Conservation (phyloP, 108 stramenopile species). For the Nitzschia putrida region DNA sequence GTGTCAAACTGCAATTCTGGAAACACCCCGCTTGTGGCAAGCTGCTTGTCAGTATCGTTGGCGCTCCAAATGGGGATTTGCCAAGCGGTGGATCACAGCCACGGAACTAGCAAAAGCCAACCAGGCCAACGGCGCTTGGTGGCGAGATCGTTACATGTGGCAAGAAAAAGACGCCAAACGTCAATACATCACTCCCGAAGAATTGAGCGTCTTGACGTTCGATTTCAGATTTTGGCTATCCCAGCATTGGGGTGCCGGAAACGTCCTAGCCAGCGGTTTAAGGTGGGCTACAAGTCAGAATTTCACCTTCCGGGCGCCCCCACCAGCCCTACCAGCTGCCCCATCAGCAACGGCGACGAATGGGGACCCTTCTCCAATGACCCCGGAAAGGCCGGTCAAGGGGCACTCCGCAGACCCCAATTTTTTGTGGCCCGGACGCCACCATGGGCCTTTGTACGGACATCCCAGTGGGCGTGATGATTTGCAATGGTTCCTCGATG, state of each 20-base stretch:
- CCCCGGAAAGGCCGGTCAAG: no score
- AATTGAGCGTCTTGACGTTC: conserved; percentile 6
- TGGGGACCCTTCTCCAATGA: no score
- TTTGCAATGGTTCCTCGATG: conserved; percentile 19
- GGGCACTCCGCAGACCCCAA: background rate
- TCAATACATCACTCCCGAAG: conserved; percentile 4
- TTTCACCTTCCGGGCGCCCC: background rate
- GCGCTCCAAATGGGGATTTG: conserved; percentile 25
- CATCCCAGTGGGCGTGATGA: conserved; percentile 16
- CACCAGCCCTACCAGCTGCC: background rate
- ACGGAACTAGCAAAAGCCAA: background rate
- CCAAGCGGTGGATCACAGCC: conserved; percentile 3
- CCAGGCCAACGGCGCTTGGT: background rate
- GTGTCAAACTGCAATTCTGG: conserved; percentile 11
- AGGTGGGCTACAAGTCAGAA: background rate
- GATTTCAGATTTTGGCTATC: conserved; percentile 24
- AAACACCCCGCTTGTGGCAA: conserved; percentile 10
- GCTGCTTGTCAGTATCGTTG: conserved; percentile 11
- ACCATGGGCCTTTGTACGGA: background rate
- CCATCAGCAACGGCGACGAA: background rate
- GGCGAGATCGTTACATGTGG: conserved; percentile 12
- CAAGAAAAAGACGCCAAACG: conserved; percentile 18
- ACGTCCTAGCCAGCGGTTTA: conserved; percentile 12
- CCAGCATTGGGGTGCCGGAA: conserved; percentile 13
- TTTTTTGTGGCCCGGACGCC: conserved; percentile 11